phyloP scores from a whole-genome alignment of 2,329 filamentous ascomycete species.

The Escovopsis weberi region DNA sequence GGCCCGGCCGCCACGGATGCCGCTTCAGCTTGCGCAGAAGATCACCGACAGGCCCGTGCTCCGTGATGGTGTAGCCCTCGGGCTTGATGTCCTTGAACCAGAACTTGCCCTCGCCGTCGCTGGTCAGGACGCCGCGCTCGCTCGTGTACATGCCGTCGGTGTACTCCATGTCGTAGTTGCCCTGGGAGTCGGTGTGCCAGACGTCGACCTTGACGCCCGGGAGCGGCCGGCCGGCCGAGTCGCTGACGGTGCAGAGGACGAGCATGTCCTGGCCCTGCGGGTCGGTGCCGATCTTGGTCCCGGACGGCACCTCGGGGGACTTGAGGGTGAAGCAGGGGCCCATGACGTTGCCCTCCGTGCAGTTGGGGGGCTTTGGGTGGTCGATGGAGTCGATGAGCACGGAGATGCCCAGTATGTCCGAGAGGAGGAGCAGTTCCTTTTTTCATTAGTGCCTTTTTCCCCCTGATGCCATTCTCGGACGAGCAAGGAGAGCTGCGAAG shows the following conservation, averaged over 20 bases:
- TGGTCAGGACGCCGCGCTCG: conserved; percentile 16
- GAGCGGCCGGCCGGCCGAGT: conserved; percentile 45
- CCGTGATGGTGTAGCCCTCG: conserved; percentile 72
- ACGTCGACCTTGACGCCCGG: conserved; percentile 54
- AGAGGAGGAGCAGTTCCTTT: conserved; percentile 64
- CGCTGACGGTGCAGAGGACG: conserved; percentile 51
- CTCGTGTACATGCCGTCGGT: conserved; percentile 31
- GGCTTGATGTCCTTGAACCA: conserved; percentile 80
- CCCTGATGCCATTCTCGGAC: too few species aligned
- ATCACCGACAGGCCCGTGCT: conserved; percentile 71
- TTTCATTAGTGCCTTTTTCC: not conserved
- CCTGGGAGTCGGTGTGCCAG: conserved; percentile 65
- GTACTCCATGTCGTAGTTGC: conserved; percentile 65
- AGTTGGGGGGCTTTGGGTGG: conserved; percentile 53
- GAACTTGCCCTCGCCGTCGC: conserved; percentile 25
- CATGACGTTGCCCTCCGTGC: conserved; percentile 64
- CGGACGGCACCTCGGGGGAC: conserved; percentile 37
- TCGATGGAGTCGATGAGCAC: conserved; percentile 63
- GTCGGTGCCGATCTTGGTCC: conserved; percentile 47
- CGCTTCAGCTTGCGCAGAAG: conserved; percentile 50
- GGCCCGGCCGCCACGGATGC: conserved; percentile 64
- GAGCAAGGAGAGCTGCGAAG: too few species aligned
- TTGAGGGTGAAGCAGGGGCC: conserved; percentile 72
- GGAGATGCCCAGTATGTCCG: conserved; percentile 59
- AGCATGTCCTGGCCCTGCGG: conserved; percentile 50